Conservation (phyloP, 805 yeast genomes). For the Saccharomyces paradoxus region DNA sequence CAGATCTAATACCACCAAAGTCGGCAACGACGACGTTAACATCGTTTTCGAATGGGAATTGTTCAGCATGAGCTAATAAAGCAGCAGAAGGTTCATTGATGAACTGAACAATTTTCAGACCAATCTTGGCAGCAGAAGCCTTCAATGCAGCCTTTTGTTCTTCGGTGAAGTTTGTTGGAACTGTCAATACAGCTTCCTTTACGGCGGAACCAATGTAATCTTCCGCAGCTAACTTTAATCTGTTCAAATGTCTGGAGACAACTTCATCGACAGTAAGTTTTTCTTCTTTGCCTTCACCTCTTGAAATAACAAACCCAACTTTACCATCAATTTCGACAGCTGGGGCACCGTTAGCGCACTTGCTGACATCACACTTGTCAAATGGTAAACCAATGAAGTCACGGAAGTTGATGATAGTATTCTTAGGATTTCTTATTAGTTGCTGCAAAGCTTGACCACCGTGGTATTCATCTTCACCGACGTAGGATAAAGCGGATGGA, state of each 20-base stretch:
- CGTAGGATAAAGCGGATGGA: slow-evolving; percentile 86
- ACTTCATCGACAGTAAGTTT: slow-evolving; percentile 67
- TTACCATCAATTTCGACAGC: slow-evolving; percentile 42
- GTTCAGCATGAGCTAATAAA: slow-evolving; percentile 65
- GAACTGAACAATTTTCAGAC: slow-evolving; percentile 73
- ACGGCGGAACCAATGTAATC: slow-evolving; percentile 80
- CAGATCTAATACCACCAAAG: slow-evolving; percentile 93
- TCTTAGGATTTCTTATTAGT: slow-evolving; percentile 78
- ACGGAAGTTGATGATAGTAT: slow-evolving; percentile 85
- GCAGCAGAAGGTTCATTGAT: slow-evolving; percentile 92
- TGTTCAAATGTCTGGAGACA: slow-evolving; percentile 72
- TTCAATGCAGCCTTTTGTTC: slow-evolving; percentile 60
- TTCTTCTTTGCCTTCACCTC: slow-evolving; percentile 43
- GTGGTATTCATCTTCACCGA: slow-evolving; percentile 92
- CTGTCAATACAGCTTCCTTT: slow-evolving; percentile 78
- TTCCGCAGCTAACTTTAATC: slow-evolving; percentile 80
- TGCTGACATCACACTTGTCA: slow-evolving; percentile 58
- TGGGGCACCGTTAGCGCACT: slow-evolving; percentile 48
- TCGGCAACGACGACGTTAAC: slow-evolving; percentile 70
- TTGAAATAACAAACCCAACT: slow-evolving; percentile 54
- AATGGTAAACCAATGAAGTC: slow-evolving; percentile 79
- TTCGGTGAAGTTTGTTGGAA: slow-evolving; percentile 80
- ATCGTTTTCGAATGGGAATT: slow-evolving; percentile 33
- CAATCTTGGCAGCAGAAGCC: slow-evolving; percentile 59
- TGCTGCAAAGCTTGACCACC: slow-evolving; percentile 95